Evolutionary conservation across 2,329 filamentous ascomycete species (phyloP).

Genomic region (Cladosporium sp.): DNA sequence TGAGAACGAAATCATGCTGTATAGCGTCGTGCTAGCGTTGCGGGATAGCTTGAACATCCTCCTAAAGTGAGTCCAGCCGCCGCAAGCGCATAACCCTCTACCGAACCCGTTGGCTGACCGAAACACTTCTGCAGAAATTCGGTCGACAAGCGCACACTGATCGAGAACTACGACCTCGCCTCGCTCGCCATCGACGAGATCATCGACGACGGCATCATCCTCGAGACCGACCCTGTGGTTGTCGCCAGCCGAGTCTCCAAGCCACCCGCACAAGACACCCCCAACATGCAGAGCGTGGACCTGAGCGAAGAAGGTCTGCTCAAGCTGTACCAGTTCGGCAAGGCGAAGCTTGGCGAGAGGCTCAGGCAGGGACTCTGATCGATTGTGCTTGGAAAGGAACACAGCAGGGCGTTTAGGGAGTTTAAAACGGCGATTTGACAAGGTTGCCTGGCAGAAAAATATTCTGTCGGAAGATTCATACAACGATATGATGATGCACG

Average conservation of each 20-base stretch:
- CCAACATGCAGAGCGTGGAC: constrained; percentile 87
- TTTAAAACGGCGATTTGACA: background rate
- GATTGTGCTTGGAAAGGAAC: background rate
- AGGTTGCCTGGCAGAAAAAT: background rate
- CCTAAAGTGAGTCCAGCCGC: constrained; percentile 65
- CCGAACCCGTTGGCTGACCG: constrained; percentile 11
- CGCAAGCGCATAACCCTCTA: background rate
- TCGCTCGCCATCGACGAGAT: constrained; percentile 93
- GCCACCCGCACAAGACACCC: constrained; percentile 82
- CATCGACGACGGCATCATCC: constrained; percentile 89
- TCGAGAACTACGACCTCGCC: constrained; percentile 98
- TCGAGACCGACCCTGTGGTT: constrained; percentile 94
- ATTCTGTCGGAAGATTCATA: background rate
- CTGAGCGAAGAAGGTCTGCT: constrained; percentile 92
- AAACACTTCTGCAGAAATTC: constrained; percentile 62
- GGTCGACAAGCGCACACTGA: constrained; percentile 93
- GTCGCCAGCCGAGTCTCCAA: constrained; percentile 89
- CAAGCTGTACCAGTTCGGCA: constrained; percentile 90
- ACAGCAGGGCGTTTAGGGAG: constrained; percentile 11
- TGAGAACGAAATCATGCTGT: constrained; percentile 95
- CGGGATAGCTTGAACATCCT: constrained; percentile 85
- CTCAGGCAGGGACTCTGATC: constrained; percentile 74
- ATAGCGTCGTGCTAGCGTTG: constrained; percentile 85
- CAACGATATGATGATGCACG: background rate
- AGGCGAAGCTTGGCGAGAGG: constrained; percentile 85